A percentile compares a stretch with the other conserved stretches of the same genome.
Evolutionary conservation across 2,329 filamentous ascomycete genomes (phyloP).

Genomic region (Zelopaecilomyces penicillatus): DNA sequence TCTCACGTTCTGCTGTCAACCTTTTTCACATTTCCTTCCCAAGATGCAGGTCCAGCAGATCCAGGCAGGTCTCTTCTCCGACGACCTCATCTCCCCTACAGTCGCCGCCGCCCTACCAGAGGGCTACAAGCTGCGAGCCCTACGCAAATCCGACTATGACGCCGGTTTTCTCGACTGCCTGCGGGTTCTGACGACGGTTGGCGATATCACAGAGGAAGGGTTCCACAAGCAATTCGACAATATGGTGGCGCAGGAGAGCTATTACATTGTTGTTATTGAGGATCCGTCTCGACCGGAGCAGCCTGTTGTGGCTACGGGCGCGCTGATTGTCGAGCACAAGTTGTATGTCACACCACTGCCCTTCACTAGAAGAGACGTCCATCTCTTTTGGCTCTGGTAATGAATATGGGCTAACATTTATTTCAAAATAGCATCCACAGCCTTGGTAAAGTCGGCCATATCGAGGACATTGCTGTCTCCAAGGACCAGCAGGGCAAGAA

Average conservation of each 20-base stretch:
- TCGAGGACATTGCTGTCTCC: conserved; percentile 93
- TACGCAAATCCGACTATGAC: conserved; percentile 69
- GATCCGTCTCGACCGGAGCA: conserved; percentile 50
- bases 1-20: conserved; percentile 1
- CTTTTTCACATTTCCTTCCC: not conserved
- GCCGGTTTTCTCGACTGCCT: conserved; percentile 85
- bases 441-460: conserved; percentile 80
- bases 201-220: conserved; percentile 66
- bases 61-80: conserved; percentile 62
- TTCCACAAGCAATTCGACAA: conserved; percentile 78
- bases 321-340: conserved; percentile 86
- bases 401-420: too few relatives aligned
- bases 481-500: conserved; percentile 98
- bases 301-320: conserved; percentile 81
- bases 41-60: conserved; percentile 1
- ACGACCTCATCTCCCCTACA: conserved; percentile 66
- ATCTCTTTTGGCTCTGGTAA: not conserved
- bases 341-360: conserved; percentile 51
- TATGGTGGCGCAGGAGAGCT: conserved; percentile 66
- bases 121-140: conserved; percentile 74
- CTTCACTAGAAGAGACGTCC: not conserved
- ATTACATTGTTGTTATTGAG: conserved; percentile 81
- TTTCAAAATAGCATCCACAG: conserved; percentile 56
- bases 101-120: conserved; percentile 66
- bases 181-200: conserved; percentile 84